Percentiles rank a stretch among this genome's conserved stretches.
Evolutionary conservation across 495 filamentous ascomycete species (phyloP).

Genomic region (Cladorrhinum samala): DNA sequence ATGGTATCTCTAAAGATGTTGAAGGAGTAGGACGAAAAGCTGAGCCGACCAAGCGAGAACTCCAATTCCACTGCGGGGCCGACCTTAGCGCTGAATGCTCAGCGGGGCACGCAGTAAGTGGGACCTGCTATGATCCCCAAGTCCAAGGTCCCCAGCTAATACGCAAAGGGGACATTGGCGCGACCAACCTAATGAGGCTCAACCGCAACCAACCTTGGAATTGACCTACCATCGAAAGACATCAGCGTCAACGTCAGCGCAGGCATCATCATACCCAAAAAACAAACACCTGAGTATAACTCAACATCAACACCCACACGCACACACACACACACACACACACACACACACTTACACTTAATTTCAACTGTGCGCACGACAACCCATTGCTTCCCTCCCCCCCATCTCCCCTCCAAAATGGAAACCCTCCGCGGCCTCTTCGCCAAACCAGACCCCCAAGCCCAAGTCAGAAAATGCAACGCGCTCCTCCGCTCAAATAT

Average conservation of each 20-base stretch:
- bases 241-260: constrained; percentile 4
- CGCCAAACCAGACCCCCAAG: constrained; percentile 86
- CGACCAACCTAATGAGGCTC: constrained; percentile 8
- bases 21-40: neutral
- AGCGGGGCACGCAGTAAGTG: too few relatives aligned
- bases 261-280: neutral
- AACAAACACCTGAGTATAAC: neutral
- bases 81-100: neutral
- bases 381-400: neutral
- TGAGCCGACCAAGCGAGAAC: neutral
- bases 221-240: constrained; percentile 2
- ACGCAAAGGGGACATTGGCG: neutral
- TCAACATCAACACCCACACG: neutral
- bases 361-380: neutral
- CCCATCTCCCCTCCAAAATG: constrained; percentile 50
- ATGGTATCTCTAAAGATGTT: too few relatives aligned
- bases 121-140: too few relatives aligned
- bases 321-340: too few relatives aligned
- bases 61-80: neutral
- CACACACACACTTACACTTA: neutral
- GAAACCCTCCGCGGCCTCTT: constrained; percentile 81
- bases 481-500: constrained; percentile 82
- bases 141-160: neutral
- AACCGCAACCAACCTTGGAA: constrained; percentile 9
- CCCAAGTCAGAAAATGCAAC: constrained; percentile 95